Evolutionary conservation across 2,329 filamentous ascomycete species (phyloP).

Genomic region (Diaporthe vexans): DNA sequence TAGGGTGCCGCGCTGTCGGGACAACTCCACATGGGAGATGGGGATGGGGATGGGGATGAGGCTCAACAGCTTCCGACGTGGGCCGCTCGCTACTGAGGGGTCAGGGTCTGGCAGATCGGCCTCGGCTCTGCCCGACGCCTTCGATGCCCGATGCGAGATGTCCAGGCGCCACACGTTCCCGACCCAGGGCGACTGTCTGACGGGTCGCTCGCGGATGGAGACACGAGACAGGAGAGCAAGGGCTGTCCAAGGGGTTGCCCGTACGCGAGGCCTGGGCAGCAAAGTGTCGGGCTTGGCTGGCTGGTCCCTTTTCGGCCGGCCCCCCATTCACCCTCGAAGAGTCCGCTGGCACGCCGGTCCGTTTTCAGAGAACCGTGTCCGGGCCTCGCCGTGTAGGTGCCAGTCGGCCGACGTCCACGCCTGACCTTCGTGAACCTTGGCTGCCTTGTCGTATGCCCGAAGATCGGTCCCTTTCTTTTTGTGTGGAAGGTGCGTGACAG

Average conservation of each 20-base stretch:
- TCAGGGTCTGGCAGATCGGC: constrained; percentile 38
- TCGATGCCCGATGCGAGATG: constrained; percentile 28
- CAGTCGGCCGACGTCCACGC: background rate
- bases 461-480: background rate
- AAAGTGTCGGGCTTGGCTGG: constrained; percentile 13
- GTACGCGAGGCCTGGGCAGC: background rate
- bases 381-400: background rate
- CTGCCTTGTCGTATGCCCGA: background rate
- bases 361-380: constrained; percentile 1
- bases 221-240: background rate
- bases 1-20: constrained; percentile 43
- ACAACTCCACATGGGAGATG: constrained; percentile 42
- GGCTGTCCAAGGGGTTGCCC: constrained; percentile 2
- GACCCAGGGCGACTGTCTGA: constrained; percentile 15
- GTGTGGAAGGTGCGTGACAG: background rate
- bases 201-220: background rate
- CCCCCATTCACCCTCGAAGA: background rate
- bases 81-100: constrained; percentile 27
- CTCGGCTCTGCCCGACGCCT: constrained; percentile 38
- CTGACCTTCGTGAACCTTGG: background rate
- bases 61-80: constrained; percentile 40
- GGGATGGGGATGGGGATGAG: constrained; percentile 38
- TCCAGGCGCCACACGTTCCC: constrained; percentile 19
- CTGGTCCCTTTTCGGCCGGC: background rate
- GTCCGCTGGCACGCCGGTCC: constrained; percentile 13